These are phyloP conservation scores for Wickerhamiella sorbophila DNA, from an alignment of 805 yeast species.

Conservation along the genomic window DNA sequence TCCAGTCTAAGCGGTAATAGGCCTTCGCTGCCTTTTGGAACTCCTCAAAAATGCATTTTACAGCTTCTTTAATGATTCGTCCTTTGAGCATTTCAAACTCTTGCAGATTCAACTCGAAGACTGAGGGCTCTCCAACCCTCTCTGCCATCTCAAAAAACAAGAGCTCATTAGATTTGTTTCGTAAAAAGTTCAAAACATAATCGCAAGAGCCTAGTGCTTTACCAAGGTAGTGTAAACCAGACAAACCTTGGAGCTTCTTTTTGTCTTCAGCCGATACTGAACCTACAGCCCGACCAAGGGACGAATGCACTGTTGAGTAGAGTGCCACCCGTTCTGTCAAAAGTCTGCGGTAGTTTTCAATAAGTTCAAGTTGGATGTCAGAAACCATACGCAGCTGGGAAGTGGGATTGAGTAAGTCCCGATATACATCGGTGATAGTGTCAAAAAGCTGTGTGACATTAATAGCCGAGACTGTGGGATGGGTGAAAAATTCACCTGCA, in stretches of 20 bases:
- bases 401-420: conserved; percentile 30
- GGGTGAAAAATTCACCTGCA: conserved; percentile 29
- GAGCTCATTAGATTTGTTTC: conserved; percentile 31
- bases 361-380: conserved; percentile 41
- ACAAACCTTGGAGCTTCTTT: conserved; percentile 21
- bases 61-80: conserved; percentile 5
- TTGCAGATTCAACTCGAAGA: conserved; percentile 1
- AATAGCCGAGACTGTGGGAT: conserved; percentile 52
- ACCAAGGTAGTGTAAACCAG: conserved; percentile 31
- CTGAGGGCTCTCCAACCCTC: neutral
- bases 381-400: conserved; percentile 43
- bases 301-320: conserved; percentile 29
- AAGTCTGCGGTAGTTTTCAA: conserved; percentile 37
- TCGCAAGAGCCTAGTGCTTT: conserved; percentile 28
- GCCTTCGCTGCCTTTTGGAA: conserved; percentile 5
- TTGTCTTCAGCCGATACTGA: conserved; percentile 23
- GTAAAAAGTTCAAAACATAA: conserved; percentile 28
- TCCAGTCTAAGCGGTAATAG: conserved; percentile 11
- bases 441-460: conserved; percentile 43
- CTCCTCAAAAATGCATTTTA: conserved; percentile 4
- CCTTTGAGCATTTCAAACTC: conserved; percentile 7
- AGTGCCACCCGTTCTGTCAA: conserved; percentile 31
- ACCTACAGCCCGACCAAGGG: conserved; percentile 25
- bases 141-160: conserved; percentile 20
- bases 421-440: conserved; percentile 40